Evolutionary conservation across 805 yeast genomes (phyloP).

Genomic region (Candida boleticola): DNA sequence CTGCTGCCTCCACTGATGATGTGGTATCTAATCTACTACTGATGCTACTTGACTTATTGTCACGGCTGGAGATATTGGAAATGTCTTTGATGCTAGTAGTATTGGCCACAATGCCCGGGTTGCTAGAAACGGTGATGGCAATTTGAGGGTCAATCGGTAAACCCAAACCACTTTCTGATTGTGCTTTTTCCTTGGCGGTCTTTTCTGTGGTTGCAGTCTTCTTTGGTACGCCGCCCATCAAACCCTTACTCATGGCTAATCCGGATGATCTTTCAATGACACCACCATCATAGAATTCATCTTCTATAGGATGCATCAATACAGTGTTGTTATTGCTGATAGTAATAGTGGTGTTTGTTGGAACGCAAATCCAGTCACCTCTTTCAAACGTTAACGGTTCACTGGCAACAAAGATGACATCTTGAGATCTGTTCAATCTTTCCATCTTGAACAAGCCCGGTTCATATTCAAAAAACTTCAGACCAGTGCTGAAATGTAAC

Average conservation of each 20-base stretch:
- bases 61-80: no score
- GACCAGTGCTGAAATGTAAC: conserved; percentile 89
- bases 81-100: no score
- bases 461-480: conserved; percentile 82
- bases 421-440: conserved; percentile 86
- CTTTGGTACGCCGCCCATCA: conserved; percentile 87
- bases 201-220: conserved; percentile 25
- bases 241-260: conserved; percentile 86
- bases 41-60: no score
- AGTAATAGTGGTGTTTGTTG: conserved; percentile 84
- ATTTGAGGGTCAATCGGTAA: no score
- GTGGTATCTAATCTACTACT: no score
- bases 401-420: conserved; percentile 93
- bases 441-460: conserved; percentile 96
- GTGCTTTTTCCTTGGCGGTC: conserved; percentile 3
- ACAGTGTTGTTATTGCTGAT: conserved; percentile 79
- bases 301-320: conserved; percentile 83
- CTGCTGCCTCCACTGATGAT: no score
- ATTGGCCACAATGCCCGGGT: no score
- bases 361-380: conserved; percentile 96
- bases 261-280: conserved; percentile 68
- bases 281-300: conserved; percentile 80
- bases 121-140: no score
- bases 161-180: background rate
- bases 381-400: conserved; percentile 96